Evolutionary conservation across 345 rosid species (phyloP), one percentile per base, ranked within the genome.

Genomic region (Durio zibethinus): DNA sequence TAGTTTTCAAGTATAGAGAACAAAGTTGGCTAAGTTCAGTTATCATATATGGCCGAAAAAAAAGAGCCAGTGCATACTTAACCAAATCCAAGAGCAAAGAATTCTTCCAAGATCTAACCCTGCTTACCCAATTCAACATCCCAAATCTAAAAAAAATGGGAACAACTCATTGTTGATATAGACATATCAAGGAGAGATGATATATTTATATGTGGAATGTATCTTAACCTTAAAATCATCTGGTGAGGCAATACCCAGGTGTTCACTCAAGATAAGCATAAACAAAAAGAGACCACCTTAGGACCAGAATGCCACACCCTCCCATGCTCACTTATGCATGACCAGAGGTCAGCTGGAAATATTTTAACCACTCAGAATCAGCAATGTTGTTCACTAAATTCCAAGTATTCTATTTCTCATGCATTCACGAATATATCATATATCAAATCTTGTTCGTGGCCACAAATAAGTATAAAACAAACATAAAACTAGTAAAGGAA

Each of bases 401-500:
- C 31, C 61, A 33, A 53, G 8, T 15, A 53, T 35, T 31, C 11
- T 43, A 43, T 43, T 35, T 36, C 12, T 77, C 43, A 47, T 60
- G 77, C 62, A 73, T 61, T 60, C 68, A 69, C 1, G 21, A 68
- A 67, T 12, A 16, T 40, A 20, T 57, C 15, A 65, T 10, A 23
- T 42, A 21, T 59, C 16, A 59, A 57, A 74, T 54, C 21, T 45
- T 76, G 40, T 59, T 74, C 42, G 48, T 69, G 18, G 45, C 45
- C 35, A 38, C 12, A 59, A 2, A 21, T 6, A 62, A 73, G 18
- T 29, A 62, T 20, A 40, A 43, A 62, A 72, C 4, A 50, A 54
- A 79, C 60, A 61, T 20, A 60, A 31, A 25, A 62, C 57, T 48
- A 59, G 68, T 40, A 75, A 20, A 56, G 4, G 45, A 70, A 35